These are phyloP conservation scores for Xylaria sp. DNA, from an alignment of 2,329 filamentous ascomycete genomes.

Conservation along the genomic window DNA sequence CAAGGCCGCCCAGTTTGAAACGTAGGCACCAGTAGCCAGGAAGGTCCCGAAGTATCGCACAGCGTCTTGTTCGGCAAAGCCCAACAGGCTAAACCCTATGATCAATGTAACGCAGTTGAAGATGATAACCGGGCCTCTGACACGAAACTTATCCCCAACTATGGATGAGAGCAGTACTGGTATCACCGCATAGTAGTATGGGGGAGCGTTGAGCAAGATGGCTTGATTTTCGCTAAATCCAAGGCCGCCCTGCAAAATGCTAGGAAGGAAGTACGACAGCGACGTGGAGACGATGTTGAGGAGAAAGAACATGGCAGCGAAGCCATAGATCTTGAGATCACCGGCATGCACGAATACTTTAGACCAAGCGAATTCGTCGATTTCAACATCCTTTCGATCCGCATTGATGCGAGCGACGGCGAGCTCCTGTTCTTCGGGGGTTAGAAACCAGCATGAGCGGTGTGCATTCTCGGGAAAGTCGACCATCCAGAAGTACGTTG, in stretches of 20 bases:
- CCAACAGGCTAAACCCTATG: conserved; percentile 68
- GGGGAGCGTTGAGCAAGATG: conserved; percentile 69
- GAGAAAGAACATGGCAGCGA: conserved; percentile 68
- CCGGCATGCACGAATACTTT: conserved; percentile 62
- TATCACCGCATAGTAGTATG: conserved; percentile 70
- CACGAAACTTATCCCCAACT: conserved; percentile 64
- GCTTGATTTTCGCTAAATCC: conserved; percentile 57
- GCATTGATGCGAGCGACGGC: conserved; percentile 62
- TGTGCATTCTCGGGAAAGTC: conserved; percentile 70
- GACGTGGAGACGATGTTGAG: conserved; percentile 70
- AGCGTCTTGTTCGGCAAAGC: conserved; percentile 62
- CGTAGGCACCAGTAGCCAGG: conserved; percentile 70
- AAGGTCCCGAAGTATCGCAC: conserved; percentile 70
- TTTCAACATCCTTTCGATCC: conserved; percentile 65
- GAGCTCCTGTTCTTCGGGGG: conserved; percentile 58
- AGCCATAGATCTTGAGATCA: conserved; percentile 69
- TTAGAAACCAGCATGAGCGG: conserved; percentile 63
- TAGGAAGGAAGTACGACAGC: conserved; percentile 69
- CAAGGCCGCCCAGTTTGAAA: conserved; percentile 72
- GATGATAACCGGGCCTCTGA: conserved; percentile 66
- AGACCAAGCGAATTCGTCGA: conserved; percentile 60
- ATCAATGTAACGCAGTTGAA: conserved; percentile 70
- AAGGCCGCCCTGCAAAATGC: conserved; percentile 62
- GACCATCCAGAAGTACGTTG: conserved; percentile 73
- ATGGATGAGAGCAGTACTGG: conserved; percentile 68